Evolutionary conservation across 2,329 filamentous ascomycete species (phyloP).

Genomic region (Chaetomium strumarium): DNA sequence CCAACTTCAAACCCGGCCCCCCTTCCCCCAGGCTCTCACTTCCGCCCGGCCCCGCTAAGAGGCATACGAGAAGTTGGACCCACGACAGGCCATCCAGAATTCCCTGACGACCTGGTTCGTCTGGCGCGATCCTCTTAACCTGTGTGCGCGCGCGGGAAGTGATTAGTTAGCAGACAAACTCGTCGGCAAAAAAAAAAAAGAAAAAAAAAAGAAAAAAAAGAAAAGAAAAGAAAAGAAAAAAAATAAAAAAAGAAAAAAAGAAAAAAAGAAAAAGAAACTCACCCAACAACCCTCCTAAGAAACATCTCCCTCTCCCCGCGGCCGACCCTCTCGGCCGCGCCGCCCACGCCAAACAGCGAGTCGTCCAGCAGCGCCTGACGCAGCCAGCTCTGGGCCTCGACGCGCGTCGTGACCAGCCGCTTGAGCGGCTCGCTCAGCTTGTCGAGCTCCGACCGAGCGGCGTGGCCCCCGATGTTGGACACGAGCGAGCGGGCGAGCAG

Average conservation of each 20-base stretch:
- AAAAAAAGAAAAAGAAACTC: constrained; percentile 25
- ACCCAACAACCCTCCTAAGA: constrained; percentile 60
- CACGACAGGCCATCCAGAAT: constrained; percentile 66
- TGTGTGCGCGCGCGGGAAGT: no score
- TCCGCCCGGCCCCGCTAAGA: constrained; percentile 38
- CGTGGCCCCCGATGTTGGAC: constrained; percentile 61
- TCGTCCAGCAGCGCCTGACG: constrained; percentile 47
- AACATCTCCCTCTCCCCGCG: constrained; percentile 57
- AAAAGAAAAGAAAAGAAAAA: not conserved
- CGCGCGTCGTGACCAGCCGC: constrained; percentile 55
- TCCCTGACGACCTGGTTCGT: constrained; percentile 65
- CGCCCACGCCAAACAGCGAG: not conserved
- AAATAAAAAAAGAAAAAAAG: not conserved
- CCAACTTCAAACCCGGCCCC: not conserved
- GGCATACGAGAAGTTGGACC: constrained; percentile 55
- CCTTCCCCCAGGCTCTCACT: not conserved
- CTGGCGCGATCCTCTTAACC: constrained; percentile 55
- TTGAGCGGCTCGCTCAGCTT: constrained; percentile 65
- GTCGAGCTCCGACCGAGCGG: constrained; percentile 66
- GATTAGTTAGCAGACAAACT: no score
- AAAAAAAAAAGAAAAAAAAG: not conserved
- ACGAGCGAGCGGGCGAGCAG: constrained; percentile 54
- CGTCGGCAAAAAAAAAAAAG: not conserved
- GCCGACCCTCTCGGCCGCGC: constrained; percentile 40
- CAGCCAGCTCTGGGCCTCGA: constrained; percentile 55